Conservation (phyloP, 2,329 filamentous ascomycete species). For the Aureobasidium lini region DNA sequence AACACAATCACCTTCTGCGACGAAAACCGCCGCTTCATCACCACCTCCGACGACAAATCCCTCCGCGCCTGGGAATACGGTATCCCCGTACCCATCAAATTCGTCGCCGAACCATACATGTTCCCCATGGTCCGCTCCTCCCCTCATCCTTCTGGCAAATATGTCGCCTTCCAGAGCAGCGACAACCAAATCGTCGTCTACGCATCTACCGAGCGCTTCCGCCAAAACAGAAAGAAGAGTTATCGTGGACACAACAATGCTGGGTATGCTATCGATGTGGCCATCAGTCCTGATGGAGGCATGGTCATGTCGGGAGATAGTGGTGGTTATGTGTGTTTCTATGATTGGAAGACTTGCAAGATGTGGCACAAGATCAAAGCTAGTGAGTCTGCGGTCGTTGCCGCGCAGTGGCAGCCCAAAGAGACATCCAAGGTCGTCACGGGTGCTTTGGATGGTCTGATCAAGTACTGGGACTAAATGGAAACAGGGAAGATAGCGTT, state of each 20-base stretch:
- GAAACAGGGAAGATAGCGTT: too few species aligned
- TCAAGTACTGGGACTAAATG: constrained; percentile 82
- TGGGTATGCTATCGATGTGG: constrained; percentile 84
- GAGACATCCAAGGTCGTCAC: constrained; percentile 92
- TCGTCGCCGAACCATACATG: constrained; percentile 78
- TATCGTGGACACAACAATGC: constrained; percentile 95
- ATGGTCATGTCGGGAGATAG: constrained; percentile 83
- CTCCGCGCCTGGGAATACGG: constrained; percentile 97
- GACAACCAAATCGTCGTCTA: constrained; percentile 98
- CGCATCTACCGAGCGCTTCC: constrained; percentile 87
- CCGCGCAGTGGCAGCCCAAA: constrained; percentile 92
- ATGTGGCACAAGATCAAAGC: constrained; percentile 96
- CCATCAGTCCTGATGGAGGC: constrained; percentile 83
- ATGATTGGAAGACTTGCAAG: constrained; percentile 99
- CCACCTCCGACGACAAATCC: constrained; percentile 94
- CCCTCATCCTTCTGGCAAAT: constrained; percentile 82
- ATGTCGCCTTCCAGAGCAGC: constrained; percentile 84
- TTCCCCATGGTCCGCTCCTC: constrained; percentile 86
- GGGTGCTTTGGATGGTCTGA: constrained; percentile 78
- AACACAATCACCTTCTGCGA: constrained; percentile 98
- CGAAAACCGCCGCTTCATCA: constrained; percentile 90
- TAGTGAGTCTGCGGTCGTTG: constrained; percentile 73
- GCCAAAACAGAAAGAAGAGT: constrained; percentile 94
- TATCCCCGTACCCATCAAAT: constrained; percentile 97
- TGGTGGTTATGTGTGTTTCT: constrained; percentile 86